A percentile compares a stretch with the other conserved stretches of the same genome.
Evolutionary conservation across 1,284 basidiomycete genomes (phyloP).

Genomic region (Trichosporon asahii): DNA sequence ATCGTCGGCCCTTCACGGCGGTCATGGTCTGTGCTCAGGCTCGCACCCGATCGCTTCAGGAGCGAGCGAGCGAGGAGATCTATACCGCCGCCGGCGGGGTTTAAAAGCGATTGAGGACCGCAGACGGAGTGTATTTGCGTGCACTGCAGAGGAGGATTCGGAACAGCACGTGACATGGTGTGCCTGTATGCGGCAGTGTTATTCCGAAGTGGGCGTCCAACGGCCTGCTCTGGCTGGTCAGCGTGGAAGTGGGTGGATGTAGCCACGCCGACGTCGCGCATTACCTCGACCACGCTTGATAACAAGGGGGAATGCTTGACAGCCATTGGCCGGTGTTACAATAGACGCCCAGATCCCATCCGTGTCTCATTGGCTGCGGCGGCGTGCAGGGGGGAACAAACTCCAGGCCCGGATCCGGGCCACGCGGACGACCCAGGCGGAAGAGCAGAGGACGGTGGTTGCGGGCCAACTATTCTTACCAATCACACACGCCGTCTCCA

Average conservation of each 20-base stretch:
- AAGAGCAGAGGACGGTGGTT: not conserved
- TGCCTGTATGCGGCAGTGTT: not conserved
- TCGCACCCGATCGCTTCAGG: not conserved
- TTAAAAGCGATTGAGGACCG: not conserved
- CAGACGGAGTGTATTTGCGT: not conserved
- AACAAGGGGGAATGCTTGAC: not conserved
- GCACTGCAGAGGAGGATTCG: not conserved
- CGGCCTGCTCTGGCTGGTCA: not conserved
- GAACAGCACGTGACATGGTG: constrained; percentile 5
- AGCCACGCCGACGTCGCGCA: not conserved
- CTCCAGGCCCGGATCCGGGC: constrained; percentile 3
- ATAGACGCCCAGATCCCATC: not conserved
- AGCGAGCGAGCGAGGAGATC: not conserved
- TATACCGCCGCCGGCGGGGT: not conserved
- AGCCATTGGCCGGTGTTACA: not conserved
- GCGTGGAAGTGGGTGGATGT: not conserved
- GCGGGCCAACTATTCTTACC: constrained; percentile 1
- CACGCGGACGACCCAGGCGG: constrained; percentile 1
- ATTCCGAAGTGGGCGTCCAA: not conserved
- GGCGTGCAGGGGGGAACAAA: not conserved
- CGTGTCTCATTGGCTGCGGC: not conserved
- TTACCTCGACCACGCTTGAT: not conserved
- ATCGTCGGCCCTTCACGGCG: not conserved
- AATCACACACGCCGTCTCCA: not conserved
- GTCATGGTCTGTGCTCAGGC: not conserved